Percentiles rank a stretch among this genome's conserved stretches.
phyloP scores from a whole-genome alignment of 768 basidiomycete species.

The Pisolithus sp. region DNA sequence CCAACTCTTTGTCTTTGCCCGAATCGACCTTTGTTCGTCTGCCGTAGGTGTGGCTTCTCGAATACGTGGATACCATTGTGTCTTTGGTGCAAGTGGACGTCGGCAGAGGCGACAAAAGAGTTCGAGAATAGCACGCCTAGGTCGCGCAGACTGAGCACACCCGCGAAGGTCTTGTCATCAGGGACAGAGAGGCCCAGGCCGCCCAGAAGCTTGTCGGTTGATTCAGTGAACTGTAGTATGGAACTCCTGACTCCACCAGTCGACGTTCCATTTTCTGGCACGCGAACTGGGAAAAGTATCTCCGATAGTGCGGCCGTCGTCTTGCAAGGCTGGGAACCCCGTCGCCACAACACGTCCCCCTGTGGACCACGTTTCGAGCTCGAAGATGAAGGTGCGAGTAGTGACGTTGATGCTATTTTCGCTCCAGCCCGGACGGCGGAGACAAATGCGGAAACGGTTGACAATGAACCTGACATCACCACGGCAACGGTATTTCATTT shows the following conservation, averaged over 20 bases:
- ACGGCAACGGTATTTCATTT: constrained; percentile 18
- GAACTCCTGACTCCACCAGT: constrained; percentile 18
- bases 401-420: neutral
- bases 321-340: constrained; percentile 8
- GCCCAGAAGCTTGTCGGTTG: constrained; percentile 16
- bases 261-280: constrained; percentile 10
- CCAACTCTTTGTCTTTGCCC: constrained; percentile 39
- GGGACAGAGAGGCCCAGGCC: constrained; percentile 8
- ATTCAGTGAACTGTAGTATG: constrained; percentile 15
- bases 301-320: constrained; percentile 24
- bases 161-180: constrained; percentile 7
- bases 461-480: constrained; percentile 16
- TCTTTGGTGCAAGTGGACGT: constrained; percentile 47
- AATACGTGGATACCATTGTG: constrained; percentile 45
- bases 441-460: constrained; percentile 11
- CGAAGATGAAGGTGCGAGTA: neutral
- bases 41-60: constrained; percentile 39
- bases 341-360: constrained; percentile 5
- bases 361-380: too few species aligned
- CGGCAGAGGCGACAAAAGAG: constrained; percentile 32
- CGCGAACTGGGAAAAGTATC: constrained; percentile 8
- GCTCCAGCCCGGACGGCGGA: neutral
- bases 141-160: constrained; percentile 26
- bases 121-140: constrained; percentile 36
- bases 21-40: constrained; percentile 40